A percentile compares a stretch with the other conserved stretches of the same genome.
Conservation (phyloP, 306 rosid genomes). For the Lablab purpureus region DNA sequence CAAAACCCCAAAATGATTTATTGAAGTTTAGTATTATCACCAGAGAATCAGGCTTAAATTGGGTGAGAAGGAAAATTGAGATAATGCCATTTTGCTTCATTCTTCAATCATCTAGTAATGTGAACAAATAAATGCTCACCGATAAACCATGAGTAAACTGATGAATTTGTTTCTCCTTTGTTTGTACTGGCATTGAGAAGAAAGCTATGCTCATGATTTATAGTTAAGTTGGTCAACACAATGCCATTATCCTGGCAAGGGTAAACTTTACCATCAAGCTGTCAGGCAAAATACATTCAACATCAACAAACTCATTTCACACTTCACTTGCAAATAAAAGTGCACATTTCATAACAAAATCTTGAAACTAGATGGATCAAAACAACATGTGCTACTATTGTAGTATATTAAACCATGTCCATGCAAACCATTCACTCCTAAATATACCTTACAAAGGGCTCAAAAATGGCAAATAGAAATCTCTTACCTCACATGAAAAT, state of each 20-base stretch:
- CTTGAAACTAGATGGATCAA: background rate
- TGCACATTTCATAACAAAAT: background rate
- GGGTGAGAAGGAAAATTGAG: conserved; percentile 4
- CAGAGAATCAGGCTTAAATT: conserved; percentile 1
- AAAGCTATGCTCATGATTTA: conserved; percentile 57
- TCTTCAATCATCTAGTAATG: background rate
- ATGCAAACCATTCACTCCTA: background rate
- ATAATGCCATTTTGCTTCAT: background rate
- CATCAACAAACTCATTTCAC: background rate
- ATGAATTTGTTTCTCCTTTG: conserved; percentile 57
- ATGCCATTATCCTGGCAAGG: conserved; percentile 52
- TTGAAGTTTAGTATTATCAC: conserved; percentile 6
- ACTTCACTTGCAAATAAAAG: background rate
- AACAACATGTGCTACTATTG: background rate
- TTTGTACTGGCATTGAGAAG: conserved; percentile 57
- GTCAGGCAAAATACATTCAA: conserved; percentile 30
- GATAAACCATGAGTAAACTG: conserved; percentile 70
- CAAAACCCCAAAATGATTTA: background rate
- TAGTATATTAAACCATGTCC: background rate
- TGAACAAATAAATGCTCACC: conserved; percentile 52
- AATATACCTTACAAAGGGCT: background rate
- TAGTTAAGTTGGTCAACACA: conserved; percentile 56
- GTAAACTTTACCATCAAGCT: conserved; percentile 65
- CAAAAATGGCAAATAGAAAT: background rate
- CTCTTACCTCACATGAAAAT: conserved; percentile 58